Percentiles rank a stretch among this genome's conserved stretches.
Evolutionary conservation across 441 rosid genomes (phyloP).

Genomic region (Gossypium trilobum): DNA sequence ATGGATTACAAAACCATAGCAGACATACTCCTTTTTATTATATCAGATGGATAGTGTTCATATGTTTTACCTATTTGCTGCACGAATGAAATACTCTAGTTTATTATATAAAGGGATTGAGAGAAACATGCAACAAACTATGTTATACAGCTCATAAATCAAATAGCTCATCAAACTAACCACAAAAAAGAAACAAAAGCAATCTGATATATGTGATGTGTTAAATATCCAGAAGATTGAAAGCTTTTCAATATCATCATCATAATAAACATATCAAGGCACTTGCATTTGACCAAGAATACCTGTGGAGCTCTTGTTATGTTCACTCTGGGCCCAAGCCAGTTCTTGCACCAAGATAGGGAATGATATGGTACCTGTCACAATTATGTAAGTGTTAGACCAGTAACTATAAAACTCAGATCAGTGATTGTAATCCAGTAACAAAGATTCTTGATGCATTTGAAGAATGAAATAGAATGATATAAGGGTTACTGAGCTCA

Average conservation of each 20-base stretch:
- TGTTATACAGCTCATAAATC: not conserved
- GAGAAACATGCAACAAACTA: conserved; percentile 2
- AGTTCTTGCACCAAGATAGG: conserved; percentile 89
- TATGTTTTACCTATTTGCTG: not conserved
- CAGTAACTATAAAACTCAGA: not conserved
- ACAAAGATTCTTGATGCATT: not conserved
- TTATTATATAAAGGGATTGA: not conserved
- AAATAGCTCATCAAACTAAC: conserved; percentile 3
- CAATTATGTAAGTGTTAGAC: not conserved
- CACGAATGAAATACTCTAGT: not conserved
- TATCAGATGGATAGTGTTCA: conserved; percentile 1
- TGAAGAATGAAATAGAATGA: conserved; percentile 8
- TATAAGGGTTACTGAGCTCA: conserved; percentile 28
- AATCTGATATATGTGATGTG: not conserved
- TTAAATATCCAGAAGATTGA: not conserved
- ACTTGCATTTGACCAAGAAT: conserved; percentile 6
- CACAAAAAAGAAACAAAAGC: not conserved
- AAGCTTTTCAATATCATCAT: not conserved
- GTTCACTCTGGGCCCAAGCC: conserved; percentile 89
- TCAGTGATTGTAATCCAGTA: not conserved
- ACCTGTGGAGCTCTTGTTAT: conserved; percentile 97
- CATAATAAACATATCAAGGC: not conserved
- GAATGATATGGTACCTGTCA: conserved; percentile 87
- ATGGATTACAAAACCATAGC: conserved; percentile 5
- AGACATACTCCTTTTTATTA: not conserved